Base-by-base conservation (phyloP, 1,284 basidiomycete species). In the Polyporus tsugae region DNA sequence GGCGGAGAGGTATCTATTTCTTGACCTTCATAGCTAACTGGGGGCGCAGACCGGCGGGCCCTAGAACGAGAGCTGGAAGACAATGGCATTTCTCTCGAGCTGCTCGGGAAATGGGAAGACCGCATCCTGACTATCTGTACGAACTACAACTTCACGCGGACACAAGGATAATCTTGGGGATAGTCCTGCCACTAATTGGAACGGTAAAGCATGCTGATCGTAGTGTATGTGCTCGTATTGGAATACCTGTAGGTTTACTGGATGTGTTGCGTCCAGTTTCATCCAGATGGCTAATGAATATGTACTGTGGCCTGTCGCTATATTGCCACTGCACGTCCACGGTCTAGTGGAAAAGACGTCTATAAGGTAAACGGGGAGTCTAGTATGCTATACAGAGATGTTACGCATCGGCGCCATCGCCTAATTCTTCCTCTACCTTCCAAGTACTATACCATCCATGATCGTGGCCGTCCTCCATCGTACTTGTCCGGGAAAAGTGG, bases 371-470 rank as follows among this genome's bases (percentile, higher is more conserved):
- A 35, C 29, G 46, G 11, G 22, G 22, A 52, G 46, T 29, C 11
- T 52, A 25, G 46, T 52, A 25, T 15, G 46, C 25, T 52, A 52
- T 13, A 52, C 25, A 25, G 46, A 13, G 22, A 52, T 25, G 22
- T 25, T n/a, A 52, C 46, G 22, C 46, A 25, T 52, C 46, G 46
- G 22, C 11, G 11, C 7, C 46, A 13, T 35, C 17, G 33, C 10
- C 35, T 29, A n/a, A n/a, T 61, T 65, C 74, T 7, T 62, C 68
- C 57, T 75, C 73, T 17, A 74, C 74, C 44, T 72, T 72, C 66
- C 75, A 76, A 6, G 77, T 75, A 59, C 75, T 78, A 62, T 76
- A 78, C 77, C 77, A 78, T 6, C 75, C 77, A 60, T 75, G 75
- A 57, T 73, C 70, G 49, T 72, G 69, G 17, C 72, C 74, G 36